These are phyloP conservation scores for Jacaranda mimosifolia DNA, from an alignment of 257 asterid species.

Conservation along the genomic window DNA sequence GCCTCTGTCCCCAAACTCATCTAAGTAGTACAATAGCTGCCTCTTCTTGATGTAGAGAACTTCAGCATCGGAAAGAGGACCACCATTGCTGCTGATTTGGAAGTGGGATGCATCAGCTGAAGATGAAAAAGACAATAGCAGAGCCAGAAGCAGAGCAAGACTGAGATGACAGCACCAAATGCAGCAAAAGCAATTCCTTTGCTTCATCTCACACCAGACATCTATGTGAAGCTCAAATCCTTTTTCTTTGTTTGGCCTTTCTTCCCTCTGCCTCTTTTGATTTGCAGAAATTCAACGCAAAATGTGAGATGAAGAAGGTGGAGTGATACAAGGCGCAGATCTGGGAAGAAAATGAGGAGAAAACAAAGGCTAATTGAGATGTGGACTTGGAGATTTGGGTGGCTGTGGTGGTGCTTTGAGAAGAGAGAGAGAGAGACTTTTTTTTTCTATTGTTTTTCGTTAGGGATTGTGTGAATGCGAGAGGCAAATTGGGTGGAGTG, in stretches of 20 bases:
- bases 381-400: constrained; percentile 39
- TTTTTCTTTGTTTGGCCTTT: background rate
- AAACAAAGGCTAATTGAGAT: constrained; percentile 6
- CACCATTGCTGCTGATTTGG: constrained; percentile 54
- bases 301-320: constrained; percentile 30
- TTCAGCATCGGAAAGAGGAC: constrained; percentile 65
- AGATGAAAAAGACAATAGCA: constrained; percentile 22
- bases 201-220: constrained; percentile 89
- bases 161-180: constrained; percentile 35
- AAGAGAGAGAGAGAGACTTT: constrained; percentile 26
- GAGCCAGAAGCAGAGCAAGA: constrained; percentile 31
- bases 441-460: constrained; percentile 26
- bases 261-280: background rate
- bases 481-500: background rate
- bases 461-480: constrained; percentile 52
- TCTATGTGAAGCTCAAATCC: constrained; percentile 56
- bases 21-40: constrained; percentile 80
- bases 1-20: constrained; percentile 79
- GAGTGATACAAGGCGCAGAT: constrained; percentile 34
- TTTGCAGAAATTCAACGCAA: background rate
- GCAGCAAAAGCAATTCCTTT: constrained; percentile 40
- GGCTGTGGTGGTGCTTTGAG: constrained; percentile 37
- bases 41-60: constrained; percentile 62
- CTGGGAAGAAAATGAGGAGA: constrained; percentile 29
- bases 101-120: constrained; percentile 34